These are phyloP conservation scores for Escallonia rubra DNA, from an alignment of 129 eudicot species.

Conservation along the genomic window DNA sequence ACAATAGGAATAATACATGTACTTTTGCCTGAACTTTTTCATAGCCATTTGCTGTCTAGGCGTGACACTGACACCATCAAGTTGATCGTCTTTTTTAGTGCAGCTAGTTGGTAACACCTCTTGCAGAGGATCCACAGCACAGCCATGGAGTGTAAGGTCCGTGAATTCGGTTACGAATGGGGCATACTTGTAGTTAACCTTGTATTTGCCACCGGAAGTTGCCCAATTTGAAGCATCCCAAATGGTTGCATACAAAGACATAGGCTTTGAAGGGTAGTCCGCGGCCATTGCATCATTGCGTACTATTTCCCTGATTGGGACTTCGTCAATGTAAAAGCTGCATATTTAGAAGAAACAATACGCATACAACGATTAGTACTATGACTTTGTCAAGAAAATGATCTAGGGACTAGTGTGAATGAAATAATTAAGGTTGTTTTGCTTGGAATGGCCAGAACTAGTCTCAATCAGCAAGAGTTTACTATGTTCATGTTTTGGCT, in stretches of 20 bases:
- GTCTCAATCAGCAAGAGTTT: no score
- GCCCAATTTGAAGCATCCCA: slow-evolving; percentile 99
- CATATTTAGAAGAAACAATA: not conserved
- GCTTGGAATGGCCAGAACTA: no score
- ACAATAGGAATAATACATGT: slow-evolving; percentile 88
- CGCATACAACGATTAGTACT: not conserved
- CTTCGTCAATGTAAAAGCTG: slow-evolving; percentile 77
- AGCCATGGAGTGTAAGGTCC: slow-evolving; percentile 74
- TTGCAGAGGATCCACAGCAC: slow-evolving; percentile 59
- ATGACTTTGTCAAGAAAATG: not conserved
- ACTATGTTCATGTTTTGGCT: no score
- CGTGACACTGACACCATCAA: slow-evolving; percentile 32
- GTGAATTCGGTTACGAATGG: slow-evolving; percentile 82
- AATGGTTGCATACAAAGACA: slow-evolving; percentile 91
- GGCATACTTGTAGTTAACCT: slow-evolving; percentile 76
- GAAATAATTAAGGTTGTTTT: no score
- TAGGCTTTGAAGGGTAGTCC: slow-evolving; percentile 94
- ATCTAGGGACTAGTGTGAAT: no score
- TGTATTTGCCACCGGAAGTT: slow-evolving; percentile 77
- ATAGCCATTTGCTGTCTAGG: slow-evolving; percentile 46
- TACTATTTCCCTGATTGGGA: slow-evolving; percentile 73
- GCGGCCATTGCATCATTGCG: slow-evolving; percentile 59
- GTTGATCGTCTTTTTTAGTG: slow-evolving; percentile 16
- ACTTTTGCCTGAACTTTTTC: slow-evolving; percentile 56
- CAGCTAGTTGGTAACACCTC: slow-evolving; percentile 27